Base-by-base conservation (phyloP, 106 monocot genomes). In the Posidonia australis region DNA sequence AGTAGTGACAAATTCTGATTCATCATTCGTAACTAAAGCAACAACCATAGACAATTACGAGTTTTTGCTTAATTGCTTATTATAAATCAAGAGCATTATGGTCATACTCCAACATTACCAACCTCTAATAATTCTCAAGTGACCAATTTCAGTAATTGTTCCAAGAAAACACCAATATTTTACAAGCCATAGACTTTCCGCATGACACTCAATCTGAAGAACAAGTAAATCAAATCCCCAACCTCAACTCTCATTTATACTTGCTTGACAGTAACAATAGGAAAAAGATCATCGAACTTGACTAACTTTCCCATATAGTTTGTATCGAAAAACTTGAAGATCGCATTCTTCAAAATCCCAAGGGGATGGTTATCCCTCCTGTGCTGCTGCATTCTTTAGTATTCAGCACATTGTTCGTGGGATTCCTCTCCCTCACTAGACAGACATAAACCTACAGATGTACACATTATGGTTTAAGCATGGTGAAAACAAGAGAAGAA, bases 211-310 rank as follows among this genome's bases (percentile, higher is more conserved):
- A 36, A 36, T 36, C 36, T 7, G 7, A 36, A 3, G 19, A 19
- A 43, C 11, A 62, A 20, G n/a, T 5, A 41, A 36, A 62, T 11
- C n/a, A n/a, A n/a, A n/a, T n/a, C n/a, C n/a, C n/a, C n/a, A n/a
- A n/a, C n/a, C n/a, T 16, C 41, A 21, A 41, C 18, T 17, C 10
- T 24, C 11, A 23, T 7, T 27, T 16, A 12, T 78, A 90, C 94
- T 86, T 79, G 69, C 58, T 86, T 82, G 49, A 80, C 70, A 9
- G 89, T 68, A 74, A 96, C 94, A 72, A 96, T 84, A 28, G 94
- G 94, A 57, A 86, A 84, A 47, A 96, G 80, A 64, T 90, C 82
- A 62, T 96, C 94, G 62, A 90, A 90, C 67, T 96, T 90, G 32
- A 62, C 73, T 41, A 96, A 96, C 65, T 82, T 80, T 5, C 48